Percentiles rank a stretch among this genome's conserved stretches.
Conservation (phyloP, 345 rosid species). For the Gossypium rotundifolium region DNA sequence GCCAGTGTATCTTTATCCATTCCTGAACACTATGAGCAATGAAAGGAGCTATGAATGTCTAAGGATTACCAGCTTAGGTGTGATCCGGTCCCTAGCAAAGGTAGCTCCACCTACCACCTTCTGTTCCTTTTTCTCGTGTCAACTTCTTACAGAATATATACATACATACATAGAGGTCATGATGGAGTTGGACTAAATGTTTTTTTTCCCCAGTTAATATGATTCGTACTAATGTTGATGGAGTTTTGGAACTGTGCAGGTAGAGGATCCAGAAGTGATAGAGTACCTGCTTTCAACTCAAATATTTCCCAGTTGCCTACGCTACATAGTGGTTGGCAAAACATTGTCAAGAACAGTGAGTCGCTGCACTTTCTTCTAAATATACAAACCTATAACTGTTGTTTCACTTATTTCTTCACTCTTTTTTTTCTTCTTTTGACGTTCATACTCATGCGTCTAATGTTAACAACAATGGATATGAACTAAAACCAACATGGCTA, state of each 20-base stretch:
- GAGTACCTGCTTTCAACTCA: slow-evolving; percentile 32
- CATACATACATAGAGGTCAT: background rate
- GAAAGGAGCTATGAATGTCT: too few species aligned
- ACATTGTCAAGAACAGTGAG: slow-evolving; percentile 47
- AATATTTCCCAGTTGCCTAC: slow-evolving; percentile 42
- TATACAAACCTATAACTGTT: background rate
- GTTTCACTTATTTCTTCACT: background rate
- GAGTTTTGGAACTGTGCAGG: slow-evolving; percentile 24
- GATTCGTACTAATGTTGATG: background rate
- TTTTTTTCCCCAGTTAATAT: background rate
- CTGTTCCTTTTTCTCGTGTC: background rate
- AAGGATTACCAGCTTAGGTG: slow-evolving; percentile 53
- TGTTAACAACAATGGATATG: too few species aligned
- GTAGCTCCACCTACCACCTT: slow-evolving; percentile 20
- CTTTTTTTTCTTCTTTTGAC: too few species aligned
- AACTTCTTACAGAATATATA: background rate
- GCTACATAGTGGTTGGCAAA: slow-evolving; percentile 43
- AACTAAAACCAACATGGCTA: too few species aligned
- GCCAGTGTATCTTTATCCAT: too few species aligned
- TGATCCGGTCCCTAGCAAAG: slow-evolving; percentile 55
- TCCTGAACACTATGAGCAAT: too few species aligned
- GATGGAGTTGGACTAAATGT: background rate
- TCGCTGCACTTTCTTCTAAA: background rate
- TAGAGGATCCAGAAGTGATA: slow-evolving; percentile 33
- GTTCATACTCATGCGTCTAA: too few species aligned